A percentile compares a stretch with the other conserved stretches of the same genome.
Conservation (phyloP, 2,329 filamentous ascomycete genomes). For the Cadophora luteo-olivacea region DNA sequence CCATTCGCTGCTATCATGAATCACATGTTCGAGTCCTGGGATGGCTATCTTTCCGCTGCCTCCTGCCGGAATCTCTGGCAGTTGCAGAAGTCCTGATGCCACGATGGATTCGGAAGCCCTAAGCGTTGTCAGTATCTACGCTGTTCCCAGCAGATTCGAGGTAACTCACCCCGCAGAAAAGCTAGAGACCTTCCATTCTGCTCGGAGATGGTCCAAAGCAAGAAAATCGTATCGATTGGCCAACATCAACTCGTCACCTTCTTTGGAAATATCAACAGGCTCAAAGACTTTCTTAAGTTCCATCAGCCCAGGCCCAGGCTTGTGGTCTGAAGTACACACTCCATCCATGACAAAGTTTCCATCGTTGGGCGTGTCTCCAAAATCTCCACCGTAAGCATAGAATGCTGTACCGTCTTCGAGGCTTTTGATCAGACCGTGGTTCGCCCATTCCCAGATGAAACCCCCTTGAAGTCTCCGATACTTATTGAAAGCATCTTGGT, state of each 20-base stretch:
- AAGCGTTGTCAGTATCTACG: slow-evolving; percentile 19
- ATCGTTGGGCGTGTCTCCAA: slow-evolving; percentile 66
- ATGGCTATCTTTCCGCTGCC: slow-evolving; percentile 46
- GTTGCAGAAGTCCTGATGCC: slow-evolving; percentile 47
- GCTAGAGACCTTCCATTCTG: slow-evolving; percentile 53
- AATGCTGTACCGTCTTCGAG: slow-evolving; percentile 52
- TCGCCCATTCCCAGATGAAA: slow-evolving; percentile 69
- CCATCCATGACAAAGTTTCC: slow-evolving; percentile 69
- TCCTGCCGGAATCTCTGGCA: slow-evolving; percentile 52
- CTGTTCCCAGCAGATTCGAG: neutral
- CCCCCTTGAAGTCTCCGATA: slow-evolving; percentile 47
- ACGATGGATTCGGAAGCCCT: slow-evolving; percentile 30
- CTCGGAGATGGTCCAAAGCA: slow-evolving; percentile 55
- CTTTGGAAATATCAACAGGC: slow-evolving; percentile 54
- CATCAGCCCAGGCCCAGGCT: slow-evolving; percentile 60
- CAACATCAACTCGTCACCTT: slow-evolving; percentile 45
- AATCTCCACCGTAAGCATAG: slow-evolving; percentile 68
- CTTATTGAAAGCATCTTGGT: slow-evolving; percentile 63
- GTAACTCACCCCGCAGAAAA: slow-evolving; percentile 50
- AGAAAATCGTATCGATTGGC: slow-evolving; percentile 60
- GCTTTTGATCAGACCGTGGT: slow-evolving; percentile 60
- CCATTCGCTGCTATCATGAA: slow-evolving; percentile 25
- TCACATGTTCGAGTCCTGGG: slow-evolving; percentile 36
- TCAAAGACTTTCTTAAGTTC: slow-evolving; percentile 65
- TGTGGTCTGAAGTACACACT: slow-evolving; percentile 58